Conservation (phyloP, 805 yeast species). For the Torulaspora microellipsoides region DNA sequence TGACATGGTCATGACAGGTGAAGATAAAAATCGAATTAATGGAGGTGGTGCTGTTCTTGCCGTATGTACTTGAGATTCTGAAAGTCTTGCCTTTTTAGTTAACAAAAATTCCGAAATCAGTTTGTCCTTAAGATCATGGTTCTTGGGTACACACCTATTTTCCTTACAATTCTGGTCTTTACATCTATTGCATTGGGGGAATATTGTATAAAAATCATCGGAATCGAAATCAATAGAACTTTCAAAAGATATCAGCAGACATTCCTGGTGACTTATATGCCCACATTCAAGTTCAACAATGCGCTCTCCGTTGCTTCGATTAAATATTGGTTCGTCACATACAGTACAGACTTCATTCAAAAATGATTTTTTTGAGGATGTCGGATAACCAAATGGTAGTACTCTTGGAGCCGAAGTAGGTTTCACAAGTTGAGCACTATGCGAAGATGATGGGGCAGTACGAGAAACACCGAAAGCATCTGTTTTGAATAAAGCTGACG, state of each 20-base stretch:
- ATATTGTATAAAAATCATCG: slow-evolving; percentile 21
- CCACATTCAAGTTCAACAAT: slow-evolving; percentile 49
- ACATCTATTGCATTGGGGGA: slow-evolving; percentile 30
- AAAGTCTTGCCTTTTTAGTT: slow-evolving; percentile 2
- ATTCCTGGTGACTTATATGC: slow-evolving; percentile 55
- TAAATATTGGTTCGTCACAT: slow-evolving; percentile 49
- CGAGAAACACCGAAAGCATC: neutral
- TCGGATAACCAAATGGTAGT: slow-evolving; percentile 15
- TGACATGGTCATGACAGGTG: neutral
- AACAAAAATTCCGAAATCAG: slow-evolving; percentile 27
- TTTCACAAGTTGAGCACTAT: neutral
- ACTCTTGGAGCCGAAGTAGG: slow-evolving; percentile 14
- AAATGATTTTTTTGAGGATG: slow-evolving; percentile 24
- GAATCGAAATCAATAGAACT: slow-evolving; percentile 4
- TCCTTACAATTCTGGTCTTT: slow-evolving; percentile 6
- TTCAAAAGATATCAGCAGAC: slow-evolving; percentile 43
- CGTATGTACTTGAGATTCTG: neutral
- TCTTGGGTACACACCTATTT: slow-evolving; percentile 28
- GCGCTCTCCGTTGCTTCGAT: slow-evolving; percentile 42
- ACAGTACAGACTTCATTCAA: slow-evolving; percentile 33
- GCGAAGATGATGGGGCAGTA: neutral
- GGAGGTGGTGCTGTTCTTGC: neutral
- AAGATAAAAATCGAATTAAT: neutral
- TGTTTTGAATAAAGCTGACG: slow-evolving; percentile 4
- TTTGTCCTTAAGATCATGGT: slow-evolving; percentile 26